Percentiles rank a stretch among this genome's conserved stretches.
Conservation (phyloP, 139 green algal genomes). For the Haematococcus lacustris region DNA sequence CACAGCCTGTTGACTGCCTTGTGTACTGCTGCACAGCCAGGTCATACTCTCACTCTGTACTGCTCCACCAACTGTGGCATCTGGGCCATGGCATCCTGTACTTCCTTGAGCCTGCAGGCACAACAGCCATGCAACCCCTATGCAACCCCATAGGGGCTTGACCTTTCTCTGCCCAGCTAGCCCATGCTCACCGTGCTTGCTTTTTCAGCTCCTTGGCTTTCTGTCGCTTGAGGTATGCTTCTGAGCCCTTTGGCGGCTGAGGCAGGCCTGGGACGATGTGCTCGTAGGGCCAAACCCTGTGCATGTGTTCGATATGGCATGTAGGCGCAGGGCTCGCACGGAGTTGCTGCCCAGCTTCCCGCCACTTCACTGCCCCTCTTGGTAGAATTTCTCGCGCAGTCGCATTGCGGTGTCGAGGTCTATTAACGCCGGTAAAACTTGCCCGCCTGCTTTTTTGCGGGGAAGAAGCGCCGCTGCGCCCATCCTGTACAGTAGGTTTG, state of each 20-base stretch:
- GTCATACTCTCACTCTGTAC: slow-evolving; percentile 28
- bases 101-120: slow-evolving; percentile 13
- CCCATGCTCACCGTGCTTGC: neutral
- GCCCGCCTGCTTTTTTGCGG: no score
- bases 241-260: slow-evolving; percentile 12
- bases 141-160: neutral
- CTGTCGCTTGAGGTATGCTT: slow-evolving; percentile 15
- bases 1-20: no score
- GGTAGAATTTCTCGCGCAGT: no score
- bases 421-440: no score
- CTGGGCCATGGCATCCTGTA: slow-evolving; percentile 29
- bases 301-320: no score
- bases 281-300: slow-evolving; percentile 39
- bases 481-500: no score
- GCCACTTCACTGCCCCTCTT: no score
- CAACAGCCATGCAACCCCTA: neutral
- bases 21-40: no score
- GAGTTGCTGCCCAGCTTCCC: no score
- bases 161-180: neutral
- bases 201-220: slow-evolving; percentile 20
- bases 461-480: no score
- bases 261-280: slow-evolving; percentile 33
- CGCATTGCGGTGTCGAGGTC: no score
- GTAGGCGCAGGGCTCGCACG: no score
- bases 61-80: slow-evolving; percentile 38